Evolutionary conservation across 2,329 filamentous ascomycete genomes (phyloP), one percentile per base, ranked within the genome.

Genomic region (Fusarium sp.): DNA sequence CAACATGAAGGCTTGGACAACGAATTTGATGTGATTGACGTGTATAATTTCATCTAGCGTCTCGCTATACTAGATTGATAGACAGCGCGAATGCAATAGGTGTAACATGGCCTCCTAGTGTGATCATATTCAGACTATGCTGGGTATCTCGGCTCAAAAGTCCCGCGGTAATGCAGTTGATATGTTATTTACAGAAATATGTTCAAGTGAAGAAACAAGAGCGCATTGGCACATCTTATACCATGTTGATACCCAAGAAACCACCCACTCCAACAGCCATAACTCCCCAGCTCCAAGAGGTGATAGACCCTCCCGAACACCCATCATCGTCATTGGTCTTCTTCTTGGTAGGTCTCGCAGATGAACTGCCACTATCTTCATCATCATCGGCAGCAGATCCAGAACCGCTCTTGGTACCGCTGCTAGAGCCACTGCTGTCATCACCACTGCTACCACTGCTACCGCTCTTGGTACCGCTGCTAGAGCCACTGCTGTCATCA

Each of bases 181-280:
- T 24, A 24, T 42, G 12, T 20, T 55, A 42, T 55, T 18, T 12
- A 13, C 36, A 42, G n/a, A 53, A 35, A 36, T 48, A 28, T 53
- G 14, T 53, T 7, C 31, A 16, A 28, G 50, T 28, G 20, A 35
- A 22, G 45, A 6, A 15, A 48, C 0, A 38, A 11, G 5, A 18
- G 7, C 4, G 5, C 35, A 16, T 39, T 22, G 10, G 13, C 13
- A 7, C 6, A 8, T 35, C 11, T 20, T 48, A 61, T 22, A 10
- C 39, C 35, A 76, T 7, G 16, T 55, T 62, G 4, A 68, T 16
- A 3, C 36, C 65, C 6, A 76, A 13, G 7, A 61, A 66, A 4
- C 57, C 55, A 9, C 67, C 61, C 6, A 73, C 14, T 1, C 58
- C 62, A 35, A 72, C 12, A 14, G 45, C 72, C 16, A 72, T 16